These are phyloP conservation scores for Kwoniella bestiolae DNA, from an alignment of 768 basidiomycete species.

Conservation along the genomic window DNA sequence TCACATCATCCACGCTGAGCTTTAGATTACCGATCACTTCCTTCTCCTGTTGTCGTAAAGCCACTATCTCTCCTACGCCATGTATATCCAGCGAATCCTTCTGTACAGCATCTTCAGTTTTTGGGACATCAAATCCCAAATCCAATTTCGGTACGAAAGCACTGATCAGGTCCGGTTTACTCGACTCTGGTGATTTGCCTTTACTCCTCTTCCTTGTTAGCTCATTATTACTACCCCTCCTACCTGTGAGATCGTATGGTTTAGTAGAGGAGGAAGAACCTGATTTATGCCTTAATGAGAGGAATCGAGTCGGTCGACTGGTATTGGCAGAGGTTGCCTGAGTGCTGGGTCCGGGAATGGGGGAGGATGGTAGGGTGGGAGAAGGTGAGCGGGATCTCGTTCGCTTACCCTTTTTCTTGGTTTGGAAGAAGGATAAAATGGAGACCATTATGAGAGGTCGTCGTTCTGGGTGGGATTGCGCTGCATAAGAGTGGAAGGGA, in stretches of 20 bases:
- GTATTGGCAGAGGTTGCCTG: constrained; percentile 5
- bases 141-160: constrained; percentile 20
- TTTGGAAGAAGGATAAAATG: constrained; percentile 32
- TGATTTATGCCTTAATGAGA: constrained; percentile 5
- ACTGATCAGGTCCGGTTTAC: neutral
- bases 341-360: neutral
- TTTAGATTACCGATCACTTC: constrained; percentile 17
- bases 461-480: neutral
- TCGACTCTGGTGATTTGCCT: neutral
- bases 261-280: neutral
- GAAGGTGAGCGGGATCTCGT: neutral
- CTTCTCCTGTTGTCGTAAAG: constrained; percentile 23
- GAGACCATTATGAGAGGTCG: constrained; percentile 27
- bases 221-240: constrained; percentile 18
- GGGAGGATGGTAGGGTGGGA: neutral
- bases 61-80: constrained; percentile 23
- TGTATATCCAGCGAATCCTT: constrained; percentile 16
- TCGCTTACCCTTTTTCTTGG: constrained; percentile 32
- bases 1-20: constrained; percentile 29
- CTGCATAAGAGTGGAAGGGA: neutral
- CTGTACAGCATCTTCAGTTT: neutral
- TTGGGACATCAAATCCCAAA: constrained; percentile 12
- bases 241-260: neutral
- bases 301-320: constrained; percentile 1
- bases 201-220: constrained; percentile 6